Base-by-base conservation (phyloP, 345 rosid genomes). In the Abelmoschus esculentus region DNA sequence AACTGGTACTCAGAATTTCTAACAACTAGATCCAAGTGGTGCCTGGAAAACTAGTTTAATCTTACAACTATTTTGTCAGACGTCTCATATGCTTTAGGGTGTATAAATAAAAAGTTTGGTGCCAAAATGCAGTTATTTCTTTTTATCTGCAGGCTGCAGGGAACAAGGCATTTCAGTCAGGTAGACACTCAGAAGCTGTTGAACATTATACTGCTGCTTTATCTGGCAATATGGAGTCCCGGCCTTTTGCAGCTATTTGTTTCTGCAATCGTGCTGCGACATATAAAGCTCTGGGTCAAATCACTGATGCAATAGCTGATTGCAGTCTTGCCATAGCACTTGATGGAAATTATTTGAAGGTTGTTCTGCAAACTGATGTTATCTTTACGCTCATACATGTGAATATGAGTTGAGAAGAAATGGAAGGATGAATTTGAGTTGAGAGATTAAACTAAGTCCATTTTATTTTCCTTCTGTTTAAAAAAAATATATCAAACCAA, bases 231-330 rank as follows among this genome's bases (percentile, higher is more conserved):
- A 82, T 89, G 76, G 96, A 95, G 76, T 90, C 96, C 54, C 90
- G 92, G 38, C 89, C 98, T 67, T 91, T 89, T 81, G 87, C 97
- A 31, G 99, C 98, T 60, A 82, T 91, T 75, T 95, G 99, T 78
- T 90, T 90, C 77, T 95, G 97, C 79, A 95, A 92, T 80, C 96
- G 99, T 74, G 98, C 99, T 73, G 98, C 96, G 40, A 91, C 97
- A 7, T 86, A 86, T 81, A 92, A 90, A 70, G 88, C 92, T 52
- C 70, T 89, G 78, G 90, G 93, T 70, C 96, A 88, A 79, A 71
- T 85, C 31, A 85, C 86, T 49, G 98, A 91, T 75, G 98, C 98
- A 65, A 88, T 89, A 78, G 92, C 99, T 52, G 99, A 95, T 76
- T 95, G 98, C 90, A 91, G 90, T 83, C 87, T 95, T 65, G 96